phyloP scores from a whole-genome alignment of 441 rosid species.

The Pelargonium myrrhifolium region DNA sequence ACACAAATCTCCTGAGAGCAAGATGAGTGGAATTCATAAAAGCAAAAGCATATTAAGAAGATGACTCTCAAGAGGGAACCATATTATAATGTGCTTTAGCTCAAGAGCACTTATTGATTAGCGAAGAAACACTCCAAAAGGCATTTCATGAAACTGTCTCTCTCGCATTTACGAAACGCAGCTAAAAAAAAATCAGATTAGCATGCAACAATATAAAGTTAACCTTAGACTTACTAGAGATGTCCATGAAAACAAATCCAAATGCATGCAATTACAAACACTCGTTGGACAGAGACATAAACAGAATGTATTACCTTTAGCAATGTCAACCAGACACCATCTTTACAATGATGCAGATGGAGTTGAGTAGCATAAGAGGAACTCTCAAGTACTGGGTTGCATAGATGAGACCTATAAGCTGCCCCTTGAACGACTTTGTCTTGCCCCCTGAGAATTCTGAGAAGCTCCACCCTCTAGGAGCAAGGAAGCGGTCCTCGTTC shows the following conservation, averaged over 20 bases:
- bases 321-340: slow-evolving; percentile 50
- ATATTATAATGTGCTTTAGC: background rate
- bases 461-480: slow-evolving; percentile 83
- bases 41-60: background rate
- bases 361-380: slow-evolving; percentile 59
- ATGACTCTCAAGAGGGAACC: background rate
- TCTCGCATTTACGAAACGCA: too few relatives aligned
- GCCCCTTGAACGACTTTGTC: slow-evolving; percentile 62
- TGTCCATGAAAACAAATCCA: background rate
- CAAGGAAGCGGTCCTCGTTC: slow-evolving; percentile 91
- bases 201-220: too few relatives aligned
- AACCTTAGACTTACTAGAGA: background rate
- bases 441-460: slow-evolving; percentile 53
- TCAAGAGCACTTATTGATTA: background rate
- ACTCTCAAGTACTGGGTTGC: slow-evolving; percentile 69
- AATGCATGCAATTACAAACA: background rate
- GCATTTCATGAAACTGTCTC: too few relatives aligned
- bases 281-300: background rate
- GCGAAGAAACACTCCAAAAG: too few relatives aligned
- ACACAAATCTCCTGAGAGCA: background rate
- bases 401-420: slow-evolving; percentile 63
- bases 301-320: slow-evolving; percentile 19
- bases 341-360: slow-evolving; percentile 57
- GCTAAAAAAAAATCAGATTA: too few relatives aligned
- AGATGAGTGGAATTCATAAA: background rate